Conservation (phyloP, 2,329 filamentous ascomycete species). For the Exophiala bonariae region DNA sequence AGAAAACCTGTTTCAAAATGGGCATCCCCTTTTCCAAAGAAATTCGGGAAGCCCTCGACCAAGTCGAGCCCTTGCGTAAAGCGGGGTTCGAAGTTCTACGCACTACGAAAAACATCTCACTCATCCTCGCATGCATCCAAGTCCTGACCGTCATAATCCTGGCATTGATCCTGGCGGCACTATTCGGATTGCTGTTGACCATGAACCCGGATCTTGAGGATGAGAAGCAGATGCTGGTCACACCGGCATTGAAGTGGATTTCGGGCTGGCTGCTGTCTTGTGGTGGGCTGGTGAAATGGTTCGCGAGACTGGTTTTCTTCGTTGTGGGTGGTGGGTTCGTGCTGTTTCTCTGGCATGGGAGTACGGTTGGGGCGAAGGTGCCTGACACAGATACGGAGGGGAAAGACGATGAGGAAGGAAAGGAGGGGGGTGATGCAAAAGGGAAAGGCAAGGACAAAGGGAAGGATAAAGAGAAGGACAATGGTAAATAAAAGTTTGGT, state of each 20-base stretch:
- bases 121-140: slow-evolving; percentile 49
- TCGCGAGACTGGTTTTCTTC: slow-evolving; percentile 62
- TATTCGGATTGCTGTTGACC: slow-evolving; percentile 44
- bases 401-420: slow-evolving; percentile 2
- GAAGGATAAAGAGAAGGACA: slow-evolving; percentile 1
- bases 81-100: slow-evolving; percentile 50
- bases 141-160: slow-evolving; percentile 46
- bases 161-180: slow-evolving; percentile 37
- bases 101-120: slow-evolving; percentile 52
- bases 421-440: slow-evolving; percentile 2
- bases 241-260: slow-evolving; percentile 41
- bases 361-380: slow-evolving; percentile 7
- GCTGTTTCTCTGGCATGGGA: slow-evolving; percentile 14
- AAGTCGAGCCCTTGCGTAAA: slow-evolving; percentile 54
- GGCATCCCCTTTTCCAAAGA: slow-evolving; percentile 54
- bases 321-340: slow-evolving; percentile 12
- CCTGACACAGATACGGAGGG: slow-evolving; percentile 7
- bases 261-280: slow-evolving; percentile 22
- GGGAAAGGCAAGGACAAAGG: slow-evolving; percentile 9
- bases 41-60: slow-evolving; percentile 53
- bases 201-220: slow-evolving; percentile 50
- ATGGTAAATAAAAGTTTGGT: too few relatives aligned
- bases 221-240: slow-evolving; percentile 44
- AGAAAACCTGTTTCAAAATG: slow-evolving; percentile 35
- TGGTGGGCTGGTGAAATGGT: slow-evolving; percentile 61